Conservation (phyloP, 2,329 filamentous ascomycete genomes). For the Cercospora sesami region DNA sequence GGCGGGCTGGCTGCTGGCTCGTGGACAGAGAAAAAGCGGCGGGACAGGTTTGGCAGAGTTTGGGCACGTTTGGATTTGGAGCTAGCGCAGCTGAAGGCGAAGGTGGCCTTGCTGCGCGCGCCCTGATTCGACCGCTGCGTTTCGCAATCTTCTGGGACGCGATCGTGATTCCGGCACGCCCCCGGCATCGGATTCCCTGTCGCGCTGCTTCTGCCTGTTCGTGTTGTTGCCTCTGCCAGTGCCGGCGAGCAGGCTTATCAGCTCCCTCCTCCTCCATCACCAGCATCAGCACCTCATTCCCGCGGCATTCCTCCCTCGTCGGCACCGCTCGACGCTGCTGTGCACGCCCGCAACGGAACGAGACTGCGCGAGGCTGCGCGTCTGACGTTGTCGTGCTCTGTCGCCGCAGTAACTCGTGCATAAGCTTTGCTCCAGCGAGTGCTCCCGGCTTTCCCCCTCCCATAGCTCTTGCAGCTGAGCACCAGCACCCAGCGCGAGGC, state of each 20-base stretch:
- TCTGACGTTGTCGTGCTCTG: background rate
- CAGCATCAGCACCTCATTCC: background rate
- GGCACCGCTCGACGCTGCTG: background rate
- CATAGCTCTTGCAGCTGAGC: background rate
- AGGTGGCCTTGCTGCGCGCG: background rate
- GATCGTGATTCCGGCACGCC: background rate
- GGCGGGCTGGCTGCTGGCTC: background rate
- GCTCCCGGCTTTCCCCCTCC: background rate
- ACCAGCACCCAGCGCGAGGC: background rate
- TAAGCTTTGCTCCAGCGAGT: conserved; percentile 4
- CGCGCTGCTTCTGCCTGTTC: background rate
- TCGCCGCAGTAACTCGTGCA: conserved; percentile 1
- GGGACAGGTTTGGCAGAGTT: background rate
- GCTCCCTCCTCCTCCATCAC: background rate
- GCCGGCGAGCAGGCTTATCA: background rate
- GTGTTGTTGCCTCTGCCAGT: background rate
- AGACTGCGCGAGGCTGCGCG: background rate
- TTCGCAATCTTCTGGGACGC: conserved; percentile 4
- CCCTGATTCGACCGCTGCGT: background rate
- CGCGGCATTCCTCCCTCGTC: background rate
- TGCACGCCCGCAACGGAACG: background rate
- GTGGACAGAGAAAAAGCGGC: conserved; percentile 1
- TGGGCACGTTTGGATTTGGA: background rate
- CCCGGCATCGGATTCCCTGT: background rate
- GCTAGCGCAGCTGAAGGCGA: background rate